Base-by-base conservation (phyloP, 2,329 filamentous ascomycete species). In the Penicillium griseofulvum region DNA sequence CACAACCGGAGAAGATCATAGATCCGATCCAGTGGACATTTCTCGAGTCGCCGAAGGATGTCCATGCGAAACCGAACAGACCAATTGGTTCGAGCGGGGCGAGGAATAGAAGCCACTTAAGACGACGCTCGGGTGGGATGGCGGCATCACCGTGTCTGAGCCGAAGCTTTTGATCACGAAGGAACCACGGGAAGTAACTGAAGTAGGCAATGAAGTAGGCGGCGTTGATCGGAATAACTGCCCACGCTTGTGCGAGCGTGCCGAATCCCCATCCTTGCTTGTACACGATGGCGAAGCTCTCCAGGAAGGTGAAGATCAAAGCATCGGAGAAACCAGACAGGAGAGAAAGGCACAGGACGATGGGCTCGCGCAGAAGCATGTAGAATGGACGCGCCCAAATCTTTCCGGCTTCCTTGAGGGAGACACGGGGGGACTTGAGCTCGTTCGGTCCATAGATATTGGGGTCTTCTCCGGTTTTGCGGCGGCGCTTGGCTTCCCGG, bases 341-440 rank as follows among this genome's bases (percentile, higher is more conserved):
- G 0, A 89, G 80, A 1, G 87, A 89, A 11, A 90, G 74, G 17
- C 81, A 82, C 11, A 87, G 74, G 10, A 90, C 87, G 49, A 90
- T 90, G 5, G 87, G 87, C 74, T 90, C 87, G 1, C 82, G 87
- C 28, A 87, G 57, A 65, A 90, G 86, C 83, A 90, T 88, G 66
- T 80, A 80, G 73, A 89, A 90, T 0, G 87, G 87, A 0, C 86
- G 83, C 17, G 76, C 61, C 82, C 82, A 85, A 5, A 82, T 84
- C 47, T 67, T 59, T 14, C 59, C 53, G 7, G 61, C 55, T 52
- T 68, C 65, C 11, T 60, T 60, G 17, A 59, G 33, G 10, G 79
- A 80, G 65, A 87, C 80, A 42, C 83, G 78, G 4, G 60, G 62
- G 3, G 34, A 54, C 38, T 67, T 65, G 12, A 80, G 67, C 64